These are phyloP conservation scores for Scleromitrula shiraiana DNA, from an alignment of 2,329 filamentous ascomycete species.

Conservation along the genomic window DNA sequence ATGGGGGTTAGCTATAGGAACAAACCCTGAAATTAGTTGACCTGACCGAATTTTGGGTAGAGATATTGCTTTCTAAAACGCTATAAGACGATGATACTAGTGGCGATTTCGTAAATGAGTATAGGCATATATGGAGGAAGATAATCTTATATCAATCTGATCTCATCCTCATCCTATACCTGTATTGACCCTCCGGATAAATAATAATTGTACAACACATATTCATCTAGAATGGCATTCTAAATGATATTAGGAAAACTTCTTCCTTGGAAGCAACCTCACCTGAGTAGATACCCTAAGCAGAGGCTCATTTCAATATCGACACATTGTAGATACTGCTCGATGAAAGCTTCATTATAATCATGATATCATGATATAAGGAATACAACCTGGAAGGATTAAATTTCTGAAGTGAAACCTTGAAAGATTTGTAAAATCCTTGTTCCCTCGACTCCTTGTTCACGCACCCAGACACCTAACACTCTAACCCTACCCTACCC, in stretches of 20 bases:
- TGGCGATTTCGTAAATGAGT: neutral
- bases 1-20: neutral
- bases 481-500: no score
- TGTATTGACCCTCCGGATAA: constrained; percentile 1
- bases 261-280: no score
- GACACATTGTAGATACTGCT: no score
- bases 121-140: neutral
- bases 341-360: no score
- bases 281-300: no score
- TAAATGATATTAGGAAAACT: no score
- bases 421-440: neutral
- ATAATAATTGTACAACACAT: constrained; percentile 3
- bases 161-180: constrained; percentile 9
- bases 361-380: no score
- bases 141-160: constrained; percentile 1
- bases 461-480: no score
- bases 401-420: neutral
- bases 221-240: no score
- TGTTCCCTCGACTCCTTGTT: neutral
- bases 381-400: neutral
- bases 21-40: neutral
- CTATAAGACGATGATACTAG: neutral
- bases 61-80: neutral
- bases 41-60: no score
- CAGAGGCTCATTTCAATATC: no score